Evolutionary conservation across 2,329 filamentous ascomycete species (phyloP).

Genomic region (Diaporthe eres): DNA sequence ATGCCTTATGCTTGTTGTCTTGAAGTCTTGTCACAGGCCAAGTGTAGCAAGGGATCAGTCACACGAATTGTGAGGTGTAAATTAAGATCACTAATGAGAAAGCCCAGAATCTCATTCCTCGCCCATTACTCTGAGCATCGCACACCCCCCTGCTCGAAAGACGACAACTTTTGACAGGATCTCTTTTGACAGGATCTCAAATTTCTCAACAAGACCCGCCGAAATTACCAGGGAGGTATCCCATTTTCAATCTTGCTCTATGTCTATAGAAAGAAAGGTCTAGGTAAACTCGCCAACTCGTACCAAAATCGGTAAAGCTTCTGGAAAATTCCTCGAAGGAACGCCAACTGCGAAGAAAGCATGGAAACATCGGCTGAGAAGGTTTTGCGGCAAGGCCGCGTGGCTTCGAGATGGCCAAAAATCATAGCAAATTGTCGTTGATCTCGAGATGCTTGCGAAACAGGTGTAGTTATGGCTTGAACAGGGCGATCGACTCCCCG

Average conservation of each 20-base stretch:
- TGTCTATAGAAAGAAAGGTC: neutral
- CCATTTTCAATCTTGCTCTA: neutral
- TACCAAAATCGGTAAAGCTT: neutral
- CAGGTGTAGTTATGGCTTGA: constrained; percentile 35
- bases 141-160: too few species aligned
- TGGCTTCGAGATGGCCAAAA: neutral
- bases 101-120: neutral
- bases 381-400: neutral
- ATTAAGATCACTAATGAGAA: neutral
- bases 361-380: neutral
- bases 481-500: constrained; percentile 48
- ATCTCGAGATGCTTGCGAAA: neutral
- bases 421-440: neutral
- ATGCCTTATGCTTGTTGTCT: too few species aligned
- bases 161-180: neutral
- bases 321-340: neutral
- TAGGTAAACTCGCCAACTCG: neutral
- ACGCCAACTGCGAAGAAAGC: neutral
- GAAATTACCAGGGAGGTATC: neutral
- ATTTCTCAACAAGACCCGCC: neutral
- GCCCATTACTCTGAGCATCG: neutral
- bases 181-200: neutral
- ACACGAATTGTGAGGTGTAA: neutral
- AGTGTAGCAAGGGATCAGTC: neutral
- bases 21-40: neutral